Evolutionary conservation across 768 basidiomycete genomes (phyloP).

Genomic region (Porphyrellus cyaneotinctus): DNA sequence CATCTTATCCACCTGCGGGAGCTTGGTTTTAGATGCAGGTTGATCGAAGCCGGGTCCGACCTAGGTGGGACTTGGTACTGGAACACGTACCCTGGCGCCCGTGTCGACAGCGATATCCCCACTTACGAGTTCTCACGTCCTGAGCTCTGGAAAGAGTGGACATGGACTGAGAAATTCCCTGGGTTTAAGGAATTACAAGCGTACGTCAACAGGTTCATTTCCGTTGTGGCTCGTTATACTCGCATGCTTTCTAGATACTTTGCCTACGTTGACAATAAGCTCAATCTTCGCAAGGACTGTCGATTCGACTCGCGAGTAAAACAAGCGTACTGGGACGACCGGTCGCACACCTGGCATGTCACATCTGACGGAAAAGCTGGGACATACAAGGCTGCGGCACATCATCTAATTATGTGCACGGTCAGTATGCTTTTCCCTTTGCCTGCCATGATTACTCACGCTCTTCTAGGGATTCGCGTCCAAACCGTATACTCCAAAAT

Average conservation of each 20-base stretch:
- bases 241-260: slow-evolving; percentile 10
- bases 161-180: slow-evolving; percentile 10
- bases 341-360: slow-evolving; percentile 7
- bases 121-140: slow-evolving; percentile 6
- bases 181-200: neutral
- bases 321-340: slow-evolving; percentile 11
- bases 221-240: neutral
- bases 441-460: neutral
- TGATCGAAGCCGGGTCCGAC: slow-evolving; percentile 10
- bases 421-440: neutral
- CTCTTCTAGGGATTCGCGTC: slow-evolving; percentile 3
- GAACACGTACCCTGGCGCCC: slow-evolving; percentile 16
- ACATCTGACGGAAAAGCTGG: slow-evolving; percentile 6
- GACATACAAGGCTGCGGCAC: slow-evolving; percentile 8
- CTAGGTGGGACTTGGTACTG: slow-evolving; percentile 18
- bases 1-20: slow-evolving; percentile 9
- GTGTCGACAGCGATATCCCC: slow-evolving; percentile 8
- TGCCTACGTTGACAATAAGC: slow-evolving; percentile 9
- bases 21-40: slow-evolving; percentile 8
- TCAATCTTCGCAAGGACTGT: slow-evolving; percentile 14
- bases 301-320: slow-evolving; percentile 11
- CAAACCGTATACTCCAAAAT: slow-evolving; percentile 9
- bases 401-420: slow-evolving; percentile 12
- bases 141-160: slow-evolving; percentile 10
- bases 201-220: neutral